Evolutionary conservation across 805 yeast species (phyloP).

Genomic region (Clavispora fructus): DNA sequence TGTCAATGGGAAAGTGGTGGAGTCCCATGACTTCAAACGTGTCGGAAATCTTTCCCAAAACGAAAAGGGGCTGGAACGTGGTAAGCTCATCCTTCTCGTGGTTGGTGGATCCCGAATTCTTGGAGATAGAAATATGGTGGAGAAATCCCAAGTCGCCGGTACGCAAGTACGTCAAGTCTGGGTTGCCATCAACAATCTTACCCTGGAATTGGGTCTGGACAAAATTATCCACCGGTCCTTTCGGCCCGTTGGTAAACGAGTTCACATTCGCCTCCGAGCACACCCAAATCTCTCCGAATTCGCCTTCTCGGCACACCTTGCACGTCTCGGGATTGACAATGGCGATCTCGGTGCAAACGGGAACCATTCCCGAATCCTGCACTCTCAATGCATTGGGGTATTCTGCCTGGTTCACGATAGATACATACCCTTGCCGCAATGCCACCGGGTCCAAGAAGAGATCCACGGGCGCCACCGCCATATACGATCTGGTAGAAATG

Average conservation of each 20-base stretch:
- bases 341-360: slow-evolving; percentile 89
- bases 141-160: slow-evolving; percentile 95
- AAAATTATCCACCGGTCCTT: slow-evolving; percentile 48
- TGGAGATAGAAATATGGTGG: slow-evolving; percentile 56
- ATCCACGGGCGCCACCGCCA: slow-evolving; percentile 84
- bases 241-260: slow-evolving; percentile 52
- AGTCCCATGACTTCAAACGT: slow-evolving; percentile 90
- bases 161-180: slow-evolving; percentile 62
- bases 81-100: slow-evolving; percentile 17
- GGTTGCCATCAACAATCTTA: slow-evolving; percentile 58
- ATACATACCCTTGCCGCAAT: slow-evolving; percentile 81
- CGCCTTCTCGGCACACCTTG: slow-evolving; percentile 77
- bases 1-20: slow-evolving; percentile 83
- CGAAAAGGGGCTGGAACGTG: slow-evolving; percentile 72
- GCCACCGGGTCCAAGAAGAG: slow-evolving; percentile 84
- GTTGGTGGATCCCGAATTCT: slow-evolving; percentile 33
- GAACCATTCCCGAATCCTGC: slow-evolving; percentile 95
- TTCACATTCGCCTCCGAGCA: slow-evolving; percentile 77
- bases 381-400: slow-evolving; percentile 65
- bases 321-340: slow-evolving; percentile 93
- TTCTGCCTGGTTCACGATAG: slow-evolving; percentile 70
- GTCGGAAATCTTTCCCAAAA: slow-evolving; percentile 76
- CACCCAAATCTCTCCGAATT: slow-evolving; percentile 96
- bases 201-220: slow-evolving; percentile 53
- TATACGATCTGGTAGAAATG: slow-evolving; percentile 77